Evolutionary conservation across 2,329 filamentous ascomycete genomes (phyloP).

Genomic region (Claviceps sp.): DNA sequence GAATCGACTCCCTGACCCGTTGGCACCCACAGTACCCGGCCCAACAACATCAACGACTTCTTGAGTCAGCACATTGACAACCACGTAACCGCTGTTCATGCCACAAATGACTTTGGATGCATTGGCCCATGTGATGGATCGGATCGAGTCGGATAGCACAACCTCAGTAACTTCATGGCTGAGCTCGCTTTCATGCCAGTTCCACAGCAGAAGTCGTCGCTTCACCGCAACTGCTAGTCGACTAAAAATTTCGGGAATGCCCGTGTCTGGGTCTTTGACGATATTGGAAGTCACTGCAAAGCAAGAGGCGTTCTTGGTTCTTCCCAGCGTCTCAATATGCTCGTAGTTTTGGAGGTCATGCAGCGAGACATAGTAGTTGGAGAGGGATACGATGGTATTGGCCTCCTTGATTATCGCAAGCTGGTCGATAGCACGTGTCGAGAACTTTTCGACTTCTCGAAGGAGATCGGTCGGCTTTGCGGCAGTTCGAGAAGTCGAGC

Average conservation of each 20-base stretch:
- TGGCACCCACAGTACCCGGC: slow-evolving; percentile 54
- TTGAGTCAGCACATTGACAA: slow-evolving; percentile 70
- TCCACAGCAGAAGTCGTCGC: slow-evolving; percentile 78
- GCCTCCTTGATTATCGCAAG: slow-evolving; percentile 93
- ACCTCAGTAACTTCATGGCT: slow-evolving; percentile 62
- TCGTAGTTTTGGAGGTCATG: slow-evolving; percentile 81
- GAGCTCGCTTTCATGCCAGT: slow-evolving; percentile 91
- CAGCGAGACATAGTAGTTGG: slow-evolving; percentile 78
- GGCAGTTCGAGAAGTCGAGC: slow-evolving; percentile 16
- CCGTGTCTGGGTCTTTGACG: slow-evolving; percentile 73
- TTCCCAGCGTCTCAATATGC: slow-evolving; percentile 62
- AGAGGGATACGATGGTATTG: slow-evolving; percentile 78
- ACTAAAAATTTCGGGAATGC: slow-evolving; percentile 86
- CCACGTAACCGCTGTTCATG: slow-evolving; percentile 80
- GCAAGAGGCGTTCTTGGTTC: slow-evolving; percentile 75
- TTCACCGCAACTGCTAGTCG: slow-evolving; percentile 87
- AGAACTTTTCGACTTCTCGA: slow-evolving; percentile 90
- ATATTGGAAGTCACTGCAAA: slow-evolving; percentile 96
- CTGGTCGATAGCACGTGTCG: slow-evolving; percentile 78
- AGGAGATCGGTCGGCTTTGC: slow-evolving; percentile 64
- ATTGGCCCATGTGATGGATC: slow-evolving; percentile 81
- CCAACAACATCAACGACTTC: slow-evolving; percentile 67
- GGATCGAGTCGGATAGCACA: slow-evolving; percentile 67
- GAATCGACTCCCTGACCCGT: slow-evolving; percentile 57
- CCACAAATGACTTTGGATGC: slow-evolving; percentile 80